Conservation (phyloP, 495 filamentous ascomycete genomes). For the Friedmanniomyces simplex region DNA sequence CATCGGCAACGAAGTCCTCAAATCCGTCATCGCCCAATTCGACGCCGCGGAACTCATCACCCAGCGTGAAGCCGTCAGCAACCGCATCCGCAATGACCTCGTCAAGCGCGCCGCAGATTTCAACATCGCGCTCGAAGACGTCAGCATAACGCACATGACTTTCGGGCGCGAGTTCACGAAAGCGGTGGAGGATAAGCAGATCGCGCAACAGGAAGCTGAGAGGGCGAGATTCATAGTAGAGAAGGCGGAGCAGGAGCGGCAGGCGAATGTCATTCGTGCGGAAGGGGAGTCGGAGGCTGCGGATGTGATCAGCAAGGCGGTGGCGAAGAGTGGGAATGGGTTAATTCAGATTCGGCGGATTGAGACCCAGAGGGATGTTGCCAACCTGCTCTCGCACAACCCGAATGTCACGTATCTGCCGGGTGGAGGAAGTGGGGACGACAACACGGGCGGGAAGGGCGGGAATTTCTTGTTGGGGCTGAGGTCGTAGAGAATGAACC, state of each 20-base stretch:
- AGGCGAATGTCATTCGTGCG: conserved; percentile 94
- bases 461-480: conserved; percentile 52
- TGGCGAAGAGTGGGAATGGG: conserved; percentile 85
- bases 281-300: conserved; percentile 96
- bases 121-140: conserved; percentile 98
- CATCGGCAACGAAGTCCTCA: conserved; percentile 99
- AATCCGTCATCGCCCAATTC: conserved; percentile 97
- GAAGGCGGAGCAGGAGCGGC: conserved; percentile 96
- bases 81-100: conserved; percentile 90
- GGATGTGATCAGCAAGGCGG: conserved; percentile 84
- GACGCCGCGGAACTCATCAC: conserved; percentile 99
- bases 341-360: conserved; percentile 93
- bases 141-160: conserved; percentile 99
- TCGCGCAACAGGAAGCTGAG: conserved; percentile 98
- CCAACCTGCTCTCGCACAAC: conserved; percentile 75
- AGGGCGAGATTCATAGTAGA: conserved; percentile 96
- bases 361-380: conserved; percentile 94
- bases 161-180: conserved; percentile 98
- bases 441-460: conserved; percentile 42
- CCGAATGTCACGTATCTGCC: conserved; percentile 96
- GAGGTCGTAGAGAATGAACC: conserved; percentile 33
- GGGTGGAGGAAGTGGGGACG: conserved; percentile 47
- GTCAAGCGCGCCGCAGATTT: conserved; percentile 94
- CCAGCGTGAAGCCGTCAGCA: conserved; percentile 89
- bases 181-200: conserved; percentile 99